phyloP scores from a whole-genome alignment of 805 yeast genomes.

The Blastobotrys attinorum region DNA sequence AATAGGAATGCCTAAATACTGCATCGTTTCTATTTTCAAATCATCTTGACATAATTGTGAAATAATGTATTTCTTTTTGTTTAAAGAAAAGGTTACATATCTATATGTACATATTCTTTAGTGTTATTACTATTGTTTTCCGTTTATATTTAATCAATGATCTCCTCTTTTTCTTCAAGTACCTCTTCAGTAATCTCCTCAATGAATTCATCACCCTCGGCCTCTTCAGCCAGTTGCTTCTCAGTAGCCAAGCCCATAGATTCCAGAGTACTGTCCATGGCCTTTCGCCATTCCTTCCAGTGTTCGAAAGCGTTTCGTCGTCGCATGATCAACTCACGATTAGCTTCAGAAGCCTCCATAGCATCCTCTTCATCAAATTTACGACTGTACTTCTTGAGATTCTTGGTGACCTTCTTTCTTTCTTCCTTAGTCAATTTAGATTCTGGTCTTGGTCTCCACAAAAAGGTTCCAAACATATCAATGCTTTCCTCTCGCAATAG shows the following conservation, averaged over 20 bases:
- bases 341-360: constrained; percentile 89
- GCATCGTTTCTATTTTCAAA: no score
- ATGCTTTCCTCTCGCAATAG: constrained; percentile 65
- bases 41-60: no score
- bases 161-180: constrained; percentile 39
- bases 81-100: no score
- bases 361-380: constrained; percentile 93
- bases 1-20: no score
- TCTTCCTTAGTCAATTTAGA: constrained; percentile 67
- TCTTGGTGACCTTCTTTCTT: constrained; percentile 84
- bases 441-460: constrained; percentile 97
- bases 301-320: constrained; percentile 77
- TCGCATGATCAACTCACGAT: constrained; percentile 77
- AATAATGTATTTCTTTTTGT: no score
- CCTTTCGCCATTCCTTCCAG: constrained; percentile 75
- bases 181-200: constrained; percentile 64
- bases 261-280: constrained; percentile 40
- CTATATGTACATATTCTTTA: no score
- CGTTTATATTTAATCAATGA: neutral
- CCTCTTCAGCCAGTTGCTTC: constrained; percentile 36
- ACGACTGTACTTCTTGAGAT: constrained; percentile 79
- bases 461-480: constrained; percentile 79
- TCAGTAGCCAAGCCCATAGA: constrained; percentile 35
- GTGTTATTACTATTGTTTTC: no score
- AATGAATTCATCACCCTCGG: constrained; percentile 49